These are phyloP conservation scores for Meyerozyma guilliermondii DNA, from an alignment of 1,139 yeast genomes.

Conservation along the genomic window DNA sequence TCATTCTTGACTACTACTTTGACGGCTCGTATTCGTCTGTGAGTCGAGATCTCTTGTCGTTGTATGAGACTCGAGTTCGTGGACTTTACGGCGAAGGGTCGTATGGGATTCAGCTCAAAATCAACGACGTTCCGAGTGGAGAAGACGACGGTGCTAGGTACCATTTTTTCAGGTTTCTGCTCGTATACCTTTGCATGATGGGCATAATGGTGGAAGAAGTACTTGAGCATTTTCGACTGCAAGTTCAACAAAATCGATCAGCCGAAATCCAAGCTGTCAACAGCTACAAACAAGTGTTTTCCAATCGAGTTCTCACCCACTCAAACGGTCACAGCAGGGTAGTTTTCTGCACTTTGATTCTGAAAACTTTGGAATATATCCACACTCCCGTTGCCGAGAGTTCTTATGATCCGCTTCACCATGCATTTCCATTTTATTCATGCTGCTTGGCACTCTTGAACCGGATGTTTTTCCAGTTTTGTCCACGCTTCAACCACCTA, in stretches of 20 bases:
- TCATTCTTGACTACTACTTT: conserved; percentile 31
- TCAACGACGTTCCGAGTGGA: background rate
- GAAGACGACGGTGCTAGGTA: conserved; percentile 11
- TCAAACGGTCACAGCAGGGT: background rate
- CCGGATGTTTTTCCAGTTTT: conserved; percentile 9
- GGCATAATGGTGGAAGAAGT: conserved; percentile 30
- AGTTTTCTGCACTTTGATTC: background rate
- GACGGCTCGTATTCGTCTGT: conserved; percentile 3
- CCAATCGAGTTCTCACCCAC: conserved; percentile 15
- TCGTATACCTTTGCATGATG: conserved; percentile 28
- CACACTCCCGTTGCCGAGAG: background rate
- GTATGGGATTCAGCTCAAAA: background rate
- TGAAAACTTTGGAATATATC: background rate
- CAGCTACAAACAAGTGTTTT: conserved; percentile 21
- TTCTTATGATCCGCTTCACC: background rate
- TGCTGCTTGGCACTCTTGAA: conserved; percentile 21
- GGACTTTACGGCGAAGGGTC: background rate
- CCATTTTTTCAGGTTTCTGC: conserved; percentile 13
- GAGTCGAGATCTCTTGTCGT: background rate
- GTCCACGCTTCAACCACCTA: background rate
- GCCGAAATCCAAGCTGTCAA: conserved; percentile 8
- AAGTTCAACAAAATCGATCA: conserved; percentile 7
- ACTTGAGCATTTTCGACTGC: conserved; percentile 18
- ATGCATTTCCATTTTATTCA: conserved; percentile 6
- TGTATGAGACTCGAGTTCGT: background rate